A percentile compares a stretch with the other conserved stretches of the same genome.
These are phyloP conservation scores for Laetiporus sulphureus DNA, from an alignment of 1,284 basidiomycete genomes.

Conservation along the genomic window DNA sequence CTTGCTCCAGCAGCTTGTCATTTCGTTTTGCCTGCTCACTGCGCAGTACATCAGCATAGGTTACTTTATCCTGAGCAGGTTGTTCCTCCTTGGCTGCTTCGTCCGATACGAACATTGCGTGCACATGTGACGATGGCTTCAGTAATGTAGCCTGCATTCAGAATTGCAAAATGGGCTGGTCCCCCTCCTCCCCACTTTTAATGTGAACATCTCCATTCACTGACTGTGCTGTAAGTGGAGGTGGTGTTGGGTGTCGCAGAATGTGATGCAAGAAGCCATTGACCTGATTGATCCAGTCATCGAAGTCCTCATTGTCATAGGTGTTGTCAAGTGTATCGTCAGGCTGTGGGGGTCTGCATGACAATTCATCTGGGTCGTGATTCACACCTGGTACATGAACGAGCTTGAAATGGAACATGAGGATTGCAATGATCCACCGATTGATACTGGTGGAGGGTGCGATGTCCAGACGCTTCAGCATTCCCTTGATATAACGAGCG, in stretches of 20 bases:
- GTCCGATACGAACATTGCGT: too few species aligned
- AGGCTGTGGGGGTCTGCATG: slow-evolving; percentile 17
- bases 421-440: slow-evolving; percentile 32
- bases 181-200: slow-evolving; percentile 1
- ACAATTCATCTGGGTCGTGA: slow-evolving; percentile 32
- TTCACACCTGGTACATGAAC: slow-evolving; percentile 26
- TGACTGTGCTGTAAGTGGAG: background rate
- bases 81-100: too few species aligned
- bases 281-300: slow-evolving; percentile 27
- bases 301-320: slow-evolving; percentile 25
- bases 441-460: slow-evolving; percentile 32
- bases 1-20: too few species aligned
- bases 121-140: too few species aligned
- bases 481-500: slow-evolving; percentile 15
- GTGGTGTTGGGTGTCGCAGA: slow-evolving; percentile 2
- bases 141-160: too few species aligned
- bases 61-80: too few species aligned
- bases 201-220: background rate
- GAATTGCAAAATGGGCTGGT: background rate
- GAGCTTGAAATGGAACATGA: slow-evolving; percentile 29
- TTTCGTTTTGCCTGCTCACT: too few species aligned
- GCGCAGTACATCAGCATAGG: too few species aligned
- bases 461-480: slow-evolving; percentile 23
- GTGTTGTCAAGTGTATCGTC: slow-evolving; percentile 17
- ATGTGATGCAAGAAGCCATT: slow-evolving; percentile 13